Evolutionary conservation across 2,329 filamentous ascomycete genomes (phyloP), one percentile per base, ranked within the genome.

Genomic region (Stemphylium vesicarium): DNA sequence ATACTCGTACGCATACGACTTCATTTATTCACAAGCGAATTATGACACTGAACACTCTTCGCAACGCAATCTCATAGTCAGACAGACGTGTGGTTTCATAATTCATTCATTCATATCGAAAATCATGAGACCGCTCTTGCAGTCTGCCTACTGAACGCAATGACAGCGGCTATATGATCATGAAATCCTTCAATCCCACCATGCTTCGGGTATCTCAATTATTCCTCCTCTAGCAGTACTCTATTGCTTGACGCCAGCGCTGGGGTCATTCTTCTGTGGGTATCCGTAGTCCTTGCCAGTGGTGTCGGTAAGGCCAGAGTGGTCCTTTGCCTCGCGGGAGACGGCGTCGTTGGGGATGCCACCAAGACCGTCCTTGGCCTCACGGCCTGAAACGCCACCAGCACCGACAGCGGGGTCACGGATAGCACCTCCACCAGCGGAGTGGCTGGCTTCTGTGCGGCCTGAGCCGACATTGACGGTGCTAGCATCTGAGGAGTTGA

Each of bases 401-500:
- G 79, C 76, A 70, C 81, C 86, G 35, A 86, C 86, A 49, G 77
- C 73, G 18, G 79, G 78, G 45, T 74, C 75, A 31, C 78, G 73
- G 10, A 80, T 70, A 5, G 66, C 69, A 31, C 62, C 59, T 40
- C 85, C 84, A 40, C 86, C 76, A 11, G 61, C 60, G 9, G 59
- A 38, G 57, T 83, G 81, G 47, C 79, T 82, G 10, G 56, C 60
- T 62, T 83, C 73, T 16, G 71, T 62, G 49, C 82, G 76, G 16
- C 88, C 88, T 32, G 86, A 85, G 60, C 88, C 88, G 42, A 90
- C 85, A 70, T 91, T 89, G 70, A 90, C 86, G 51, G 79, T 90
- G 59, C 84, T 79, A 29, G 82, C 82, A 67, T 94, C 89, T 45
- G 84, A 80, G 0, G 88, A 91, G 73, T 93, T 87, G 83, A 87